Evolutionary conservation across 1,139 yeast genomes (phyloP).

Genomic region (Protomyces lactucae-debilis): DNA sequence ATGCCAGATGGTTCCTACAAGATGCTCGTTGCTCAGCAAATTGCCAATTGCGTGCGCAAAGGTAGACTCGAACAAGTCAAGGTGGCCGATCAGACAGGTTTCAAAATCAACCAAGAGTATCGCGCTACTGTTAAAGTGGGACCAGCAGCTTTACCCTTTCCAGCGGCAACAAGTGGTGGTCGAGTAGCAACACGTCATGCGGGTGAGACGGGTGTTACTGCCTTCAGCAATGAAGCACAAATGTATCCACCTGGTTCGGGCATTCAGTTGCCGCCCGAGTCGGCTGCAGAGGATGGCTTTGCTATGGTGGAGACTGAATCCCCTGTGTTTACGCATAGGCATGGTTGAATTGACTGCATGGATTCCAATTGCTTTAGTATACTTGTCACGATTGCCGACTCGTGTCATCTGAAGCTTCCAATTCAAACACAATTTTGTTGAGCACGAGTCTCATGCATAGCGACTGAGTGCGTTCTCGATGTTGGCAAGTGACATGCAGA

Average conservation of each 20-base stretch:
- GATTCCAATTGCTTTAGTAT: too few species aligned
- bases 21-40: background rate
- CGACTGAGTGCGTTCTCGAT: too few species aligned
- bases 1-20: background rate
- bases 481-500: too few species aligned
- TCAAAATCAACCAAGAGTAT: background rate
- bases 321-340: slow-evolving; percentile 12
- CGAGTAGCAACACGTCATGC: background rate
- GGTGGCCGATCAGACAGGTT: background rate
- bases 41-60: background rate
- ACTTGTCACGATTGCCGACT: too few species aligned
- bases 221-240: background rate
- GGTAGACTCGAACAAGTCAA: background rate
- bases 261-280: slow-evolving; percentile 15
- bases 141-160: background rate
- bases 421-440: too few species aligned
- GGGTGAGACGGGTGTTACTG: background rate
- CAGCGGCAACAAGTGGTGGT: background rate
- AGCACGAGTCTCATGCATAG: too few species aligned
- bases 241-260: slow-evolving; percentile 11
- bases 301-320: slow-evolving; percentile 17
- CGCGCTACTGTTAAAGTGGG: background rate
- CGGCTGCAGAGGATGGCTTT: slow-evolving; percentile 11
- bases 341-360: too few species aligned
- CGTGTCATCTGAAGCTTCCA: too few species aligned